Base-by-base conservation (phyloP, 371 early-diverging fungal genomes). In the Dinochytrium kinnereticum region DNA sequence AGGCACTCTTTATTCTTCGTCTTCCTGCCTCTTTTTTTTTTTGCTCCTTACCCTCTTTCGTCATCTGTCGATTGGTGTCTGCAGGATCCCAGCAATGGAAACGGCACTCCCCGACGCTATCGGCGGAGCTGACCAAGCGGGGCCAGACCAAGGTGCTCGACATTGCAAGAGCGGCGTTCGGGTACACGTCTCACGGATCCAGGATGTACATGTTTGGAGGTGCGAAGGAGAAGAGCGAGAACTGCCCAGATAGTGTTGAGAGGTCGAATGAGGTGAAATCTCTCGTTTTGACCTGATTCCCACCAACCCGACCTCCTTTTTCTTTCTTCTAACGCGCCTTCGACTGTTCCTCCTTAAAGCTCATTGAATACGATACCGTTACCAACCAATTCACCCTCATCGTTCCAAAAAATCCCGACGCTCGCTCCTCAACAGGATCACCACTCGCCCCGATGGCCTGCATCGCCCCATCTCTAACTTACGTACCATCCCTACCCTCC, bases 171-270 rank as follows among this genome's bases (percentile, higher is more conserved):
- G 39, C 66, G 5, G 44, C 39, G 51, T 68, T 68, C 33, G 68
- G 68, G 34, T 24, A 19, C 34, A 5, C 30, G 2, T 49, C 50
- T 21, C 21, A 49, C 34, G 68, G 51, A 1, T 68, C 68, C 1
- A 51, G 28, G 50, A 2, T 68, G 33, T 68, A 68, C 53, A 68
- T 68, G 5, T 68, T 51, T 51, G 68, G 68, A 17, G 68, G 68
- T 7, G 61, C 24, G 7, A 61, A 31, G 61, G 61, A 55, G 57
- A 55, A 31, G 51, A 21, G 50, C 26, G 26, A 68, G 26, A 19
- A 33, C 5, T 31, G 64, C 28, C 15, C 34, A 24, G 64, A 28
- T 21, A 24, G 13, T 24, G 44, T 30, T 10, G 34, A 40, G 66
- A 44, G 13, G 66, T 68, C 68, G 2, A 53, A 68, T 33, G 68